Conservation (phyloP, 441 rosid genomes). For the Croton laevigatus region DNA sequence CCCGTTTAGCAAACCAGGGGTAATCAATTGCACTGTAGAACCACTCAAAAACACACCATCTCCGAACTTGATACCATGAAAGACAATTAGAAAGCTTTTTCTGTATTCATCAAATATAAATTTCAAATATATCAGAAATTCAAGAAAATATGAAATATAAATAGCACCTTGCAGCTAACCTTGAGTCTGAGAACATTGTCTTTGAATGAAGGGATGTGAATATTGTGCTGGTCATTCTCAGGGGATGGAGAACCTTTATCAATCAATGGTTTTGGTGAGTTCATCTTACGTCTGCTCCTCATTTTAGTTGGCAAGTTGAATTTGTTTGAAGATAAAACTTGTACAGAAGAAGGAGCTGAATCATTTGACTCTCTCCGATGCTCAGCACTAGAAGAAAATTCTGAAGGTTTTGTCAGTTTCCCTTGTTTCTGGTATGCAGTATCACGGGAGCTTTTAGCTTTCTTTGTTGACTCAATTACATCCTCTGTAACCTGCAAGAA, state of each 20-base stretch:
- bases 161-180: conserved; percentile 45
- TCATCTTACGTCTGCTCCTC: conserved; percentile 69
- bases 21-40: conserved; percentile 96
- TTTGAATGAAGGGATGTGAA: conserved; percentile 28
- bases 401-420: conserved; percentile 43
- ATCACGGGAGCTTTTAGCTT: conserved; percentile 51
- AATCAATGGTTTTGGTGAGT: conserved; percentile 44
- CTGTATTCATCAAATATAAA: conserved; percentile 43
- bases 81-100: conserved; percentile 67
- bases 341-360: conserved; percentile 41
- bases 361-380: conserved; percentile 42
- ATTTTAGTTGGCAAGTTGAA: conserved; percentile 46
- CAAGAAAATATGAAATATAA: conserved; percentile 7
- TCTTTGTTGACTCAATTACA: conserved; percentile 39
- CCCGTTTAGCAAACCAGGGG: conserved; percentile 98
- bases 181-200: conserved; percentile 37
- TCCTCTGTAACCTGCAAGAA: conserved; percentile 49
- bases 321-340: conserved; percentile 37
- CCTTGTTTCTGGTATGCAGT: conserved; percentile 43
- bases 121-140: conserved; percentile 6
- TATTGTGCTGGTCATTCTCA: conserved; percentile 39
- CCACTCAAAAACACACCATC: conserved; percentile 95
- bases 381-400: conserved; percentile 41
- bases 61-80: conserved; percentile 57
- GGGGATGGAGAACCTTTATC: conserved; percentile 37